A percentile compares a stretch with the other conserved stretches of the same genome.
Evolutionary conservation across 2,329 filamentous ascomycete genomes (phyloP).

Genomic region (Blastomyces parvus): DNA sequence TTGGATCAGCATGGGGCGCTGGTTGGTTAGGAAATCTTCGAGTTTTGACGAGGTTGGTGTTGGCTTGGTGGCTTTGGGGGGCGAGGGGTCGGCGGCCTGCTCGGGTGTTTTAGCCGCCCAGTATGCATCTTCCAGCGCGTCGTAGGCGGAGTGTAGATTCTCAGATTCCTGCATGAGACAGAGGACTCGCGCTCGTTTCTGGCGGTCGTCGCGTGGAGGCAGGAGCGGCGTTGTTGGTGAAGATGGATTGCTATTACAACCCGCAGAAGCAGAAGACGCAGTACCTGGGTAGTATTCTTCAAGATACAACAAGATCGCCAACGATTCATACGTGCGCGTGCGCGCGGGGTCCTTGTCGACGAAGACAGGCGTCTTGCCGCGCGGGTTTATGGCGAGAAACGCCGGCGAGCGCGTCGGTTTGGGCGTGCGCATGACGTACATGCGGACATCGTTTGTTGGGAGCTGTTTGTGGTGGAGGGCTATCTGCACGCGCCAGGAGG

Average conservation of each 20-base stretch:
- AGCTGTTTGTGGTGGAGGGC: conserved; percentile 5
- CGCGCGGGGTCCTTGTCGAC: not conserved
- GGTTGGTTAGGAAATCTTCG: not conserved
- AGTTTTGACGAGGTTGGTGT: not conserved
- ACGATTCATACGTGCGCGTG: conserved; percentile 5
- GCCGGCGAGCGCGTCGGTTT: conserved; percentile 7
- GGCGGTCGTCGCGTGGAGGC: not conserved
- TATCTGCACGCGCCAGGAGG: conserved; percentile 6
- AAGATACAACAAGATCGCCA: conserved; percentile 7
- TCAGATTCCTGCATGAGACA: conserved; percentile 7
- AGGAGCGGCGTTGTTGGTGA: not conserved
- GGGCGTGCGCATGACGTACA: conserved; percentile 4
- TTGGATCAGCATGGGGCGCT: not conserved
- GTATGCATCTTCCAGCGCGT: conserved; percentile 7
- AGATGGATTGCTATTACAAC: not conserved
- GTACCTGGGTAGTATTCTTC: conserved; percentile 2
- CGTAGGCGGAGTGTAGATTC: conserved; percentile 4
- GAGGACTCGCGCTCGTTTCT: not conserved
- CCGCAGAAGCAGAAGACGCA: not conserved
- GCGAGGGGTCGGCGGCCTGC: not conserved
- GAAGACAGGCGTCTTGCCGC: conserved; percentile 8
- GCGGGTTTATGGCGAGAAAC: conserved; percentile 5
- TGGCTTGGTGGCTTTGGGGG: not conserved
- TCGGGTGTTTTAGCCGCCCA: not conserved
- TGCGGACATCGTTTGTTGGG: not conserved